A percentile compares a stretch with the other conserved stretches of the same genome.
These are phyloP conservation scores for Dujonia santamariae DNA, from an alignment of 1,139 yeast genomes.

Conservation along the genomic window DNA sequence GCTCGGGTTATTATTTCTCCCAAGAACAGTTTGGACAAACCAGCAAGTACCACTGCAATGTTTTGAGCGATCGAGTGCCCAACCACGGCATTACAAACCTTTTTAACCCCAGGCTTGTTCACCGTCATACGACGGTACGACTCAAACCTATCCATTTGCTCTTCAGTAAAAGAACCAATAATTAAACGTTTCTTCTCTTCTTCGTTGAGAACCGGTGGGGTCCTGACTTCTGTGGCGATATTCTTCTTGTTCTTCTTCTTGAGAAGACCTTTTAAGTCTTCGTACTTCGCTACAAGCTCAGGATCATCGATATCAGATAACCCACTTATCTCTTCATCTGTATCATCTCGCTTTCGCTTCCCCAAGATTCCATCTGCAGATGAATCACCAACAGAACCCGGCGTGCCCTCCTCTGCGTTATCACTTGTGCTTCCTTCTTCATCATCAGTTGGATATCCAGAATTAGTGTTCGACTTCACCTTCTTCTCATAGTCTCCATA, in stretches of 20 bases:
- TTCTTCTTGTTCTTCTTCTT: background rate
- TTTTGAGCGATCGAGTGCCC: slow-evolving; percentile 85
- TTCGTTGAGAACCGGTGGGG: slow-evolving; percentile 20
- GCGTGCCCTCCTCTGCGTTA: slow-evolving; percentile 9
- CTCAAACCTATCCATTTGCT: slow-evolving; percentile 86
- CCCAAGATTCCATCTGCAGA: background rate
- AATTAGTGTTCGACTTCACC: slow-evolving; percentile 4
- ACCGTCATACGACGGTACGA: slow-evolving; percentile 81
- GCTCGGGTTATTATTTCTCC: slow-evolving; percentile 89
- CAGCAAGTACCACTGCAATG: slow-evolving; percentile 79
- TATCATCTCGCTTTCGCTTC: slow-evolving; percentile 9
- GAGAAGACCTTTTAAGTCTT: slow-evolving; percentile 17
- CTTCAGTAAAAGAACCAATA: slow-evolving; percentile 71
- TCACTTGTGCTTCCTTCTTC: slow-evolving; percentile 13
- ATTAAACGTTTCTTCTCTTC: slow-evolving; percentile 63
- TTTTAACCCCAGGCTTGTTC: slow-evolving; percentile 76
- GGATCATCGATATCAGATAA: slow-evolving; percentile 37
- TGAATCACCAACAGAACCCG: slow-evolving; percentile 1
- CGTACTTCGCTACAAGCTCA: slow-evolving; percentile 32
- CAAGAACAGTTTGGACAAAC: slow-evolving; percentile 81
- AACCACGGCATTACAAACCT: slow-evolving; percentile 72
- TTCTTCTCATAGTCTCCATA: slow-evolving; percentile 25
- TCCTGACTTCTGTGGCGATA: too few species aligned
- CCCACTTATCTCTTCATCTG: slow-evolving; percentile 20
- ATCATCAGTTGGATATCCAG: slow-evolving; percentile 21